Evolutionary conservation across 129 eudicot species (phyloP).

Genomic region (Helianthus annuus): HanXRQr2.0-SUNRISE NC_035447.2:80198757-80199256

Average conservation of each 20-base stretch:
- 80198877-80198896: constrained; percentile 63
- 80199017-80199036: neutral
- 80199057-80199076: neutral
- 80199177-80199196: too few species aligned
- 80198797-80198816: constrained; percentile 53
- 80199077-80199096: too few species aligned
- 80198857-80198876: constrained; percentile 89
- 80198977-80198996: neutral
- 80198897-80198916: neutral
- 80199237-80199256: too few species aligned
- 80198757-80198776: neutral
- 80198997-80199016: neutral
- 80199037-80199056: too few species aligned
- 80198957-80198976: neutral
- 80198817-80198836: constrained; percentile 74
- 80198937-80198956: neutral
- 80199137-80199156: too few species aligned
- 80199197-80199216: too few species aligned
- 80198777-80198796: neutral
- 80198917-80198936: neutral
- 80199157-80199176: too few species aligned
- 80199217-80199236: too few species aligned
- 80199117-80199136: too few species aligned
- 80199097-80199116: too few species aligned
- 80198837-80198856: constrained; percentile 72